A percentile compares a stretch with the other conserved stretches of the same genome.
Conservation (phyloP, 2,329 filamentous ascomycete species). For the Penicillium crustosum region DNA sequence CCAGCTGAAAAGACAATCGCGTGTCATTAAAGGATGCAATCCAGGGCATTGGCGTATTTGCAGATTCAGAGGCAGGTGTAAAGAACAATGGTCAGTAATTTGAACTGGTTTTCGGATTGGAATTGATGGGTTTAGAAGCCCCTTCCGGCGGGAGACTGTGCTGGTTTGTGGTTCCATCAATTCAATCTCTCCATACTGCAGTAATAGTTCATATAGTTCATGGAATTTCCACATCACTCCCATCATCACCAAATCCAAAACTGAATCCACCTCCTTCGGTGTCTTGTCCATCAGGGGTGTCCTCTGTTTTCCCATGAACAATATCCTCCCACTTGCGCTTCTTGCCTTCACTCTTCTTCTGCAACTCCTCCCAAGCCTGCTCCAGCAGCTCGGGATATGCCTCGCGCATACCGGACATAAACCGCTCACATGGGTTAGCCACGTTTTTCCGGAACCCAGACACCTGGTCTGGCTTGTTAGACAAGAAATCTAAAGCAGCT, state of each 20-base stretch:
- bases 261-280: constrained; percentile 55
- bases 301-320: constrained; percentile 57
- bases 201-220: constrained; percentile 32
- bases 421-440: constrained; percentile 70
- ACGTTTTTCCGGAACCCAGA: constrained; percentile 78
- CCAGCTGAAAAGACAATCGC: constrained; percentile 80
- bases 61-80: neutral
- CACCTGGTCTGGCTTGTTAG: constrained; percentile 79
- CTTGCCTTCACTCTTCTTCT: constrained; percentile 61
- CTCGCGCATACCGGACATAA: constrained; percentile 66
- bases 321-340: constrained; percentile 87
- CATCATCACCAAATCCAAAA: constrained; percentile 64
- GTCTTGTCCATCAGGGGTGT: constrained; percentile 22
- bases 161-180: neutral
- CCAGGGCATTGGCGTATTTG: neutral
- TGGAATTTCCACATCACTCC: constrained; percentile 54
- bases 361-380: constrained; percentile 63
- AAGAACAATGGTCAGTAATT: neutral
- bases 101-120: neutral
- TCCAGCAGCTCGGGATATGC: constrained; percentile 67
- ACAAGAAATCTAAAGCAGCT: constrained; percentile 76
- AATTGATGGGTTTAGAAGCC: neutral
- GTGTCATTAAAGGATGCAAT: constrained; percentile 67
- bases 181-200: neutral
- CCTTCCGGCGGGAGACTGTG: neutral